phyloP scores from a whole-genome alignment of 2,329 filamentous ascomycete species.

The Dactylellina haptotyla region DNA sequence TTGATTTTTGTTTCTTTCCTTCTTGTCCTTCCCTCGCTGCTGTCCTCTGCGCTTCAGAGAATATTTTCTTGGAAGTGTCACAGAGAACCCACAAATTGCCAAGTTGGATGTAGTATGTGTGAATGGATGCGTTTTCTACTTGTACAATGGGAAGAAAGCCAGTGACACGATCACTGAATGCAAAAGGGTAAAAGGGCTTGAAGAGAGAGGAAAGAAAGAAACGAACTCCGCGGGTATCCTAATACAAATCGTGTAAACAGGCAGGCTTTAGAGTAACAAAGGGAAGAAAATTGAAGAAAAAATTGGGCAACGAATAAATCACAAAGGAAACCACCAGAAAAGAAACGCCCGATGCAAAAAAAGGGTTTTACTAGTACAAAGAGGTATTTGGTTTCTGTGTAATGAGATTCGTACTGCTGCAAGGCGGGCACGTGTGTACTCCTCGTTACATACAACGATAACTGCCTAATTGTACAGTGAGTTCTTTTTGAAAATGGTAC shows the following conservation, averaged over 20 bases:
- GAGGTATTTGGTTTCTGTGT: background rate
- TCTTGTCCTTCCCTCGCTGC: too few relatives aligned
- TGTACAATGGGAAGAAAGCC: too few relatives aligned
- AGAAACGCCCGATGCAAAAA: conserved; percentile 13
- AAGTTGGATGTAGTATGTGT: too few relatives aligned
- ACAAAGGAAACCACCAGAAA: background rate
- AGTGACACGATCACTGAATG: too few relatives aligned
- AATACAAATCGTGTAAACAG: conserved; percentile 6
- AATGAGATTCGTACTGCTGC: conserved; percentile 13
- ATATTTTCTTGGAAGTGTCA: too few relatives aligned
- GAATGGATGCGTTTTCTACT: too few relatives aligned
- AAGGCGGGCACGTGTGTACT: background rate
- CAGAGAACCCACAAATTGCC: too few relatives aligned
- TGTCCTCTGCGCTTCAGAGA: too few relatives aligned
- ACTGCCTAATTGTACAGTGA: conserved; percentile 6
- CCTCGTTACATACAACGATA: conserved; percentile 7
- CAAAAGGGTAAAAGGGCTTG: too few relatives aligned
- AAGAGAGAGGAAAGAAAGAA: too few relatives aligned
- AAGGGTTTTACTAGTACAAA: conserved; percentile 12
- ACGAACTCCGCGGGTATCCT: too few relatives aligned
- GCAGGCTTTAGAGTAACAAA: background rate
- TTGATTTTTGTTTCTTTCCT: too few relatives aligned
- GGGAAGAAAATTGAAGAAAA: background rate
- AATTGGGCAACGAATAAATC: background rate
- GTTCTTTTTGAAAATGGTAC: conserved; percentile 1